These are phyloP conservation scores for Suillus americanus DNA, from an alignment of 768 basidiomycete species.

Conservation along the genomic window DNA sequence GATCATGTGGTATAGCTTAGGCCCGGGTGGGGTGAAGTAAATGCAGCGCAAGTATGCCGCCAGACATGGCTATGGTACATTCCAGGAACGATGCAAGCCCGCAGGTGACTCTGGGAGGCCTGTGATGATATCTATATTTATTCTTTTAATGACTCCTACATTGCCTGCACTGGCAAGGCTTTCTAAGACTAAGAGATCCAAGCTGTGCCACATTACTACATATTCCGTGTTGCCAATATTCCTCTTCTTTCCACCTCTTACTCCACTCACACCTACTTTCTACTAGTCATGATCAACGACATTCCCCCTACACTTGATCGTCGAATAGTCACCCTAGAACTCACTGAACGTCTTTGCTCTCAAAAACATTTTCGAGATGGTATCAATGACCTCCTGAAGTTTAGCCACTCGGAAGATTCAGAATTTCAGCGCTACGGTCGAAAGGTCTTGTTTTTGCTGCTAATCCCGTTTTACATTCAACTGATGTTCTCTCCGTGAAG, in stretches of 20 bases:
- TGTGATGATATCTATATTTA: conserved; percentile 15
- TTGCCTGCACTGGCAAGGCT: background rate
- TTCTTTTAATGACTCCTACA: background rate
- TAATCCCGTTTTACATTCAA: conserved; percentile 7
- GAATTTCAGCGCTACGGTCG: conserved; percentile 25
- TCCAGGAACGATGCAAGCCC: background rate
- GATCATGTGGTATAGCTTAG: background rate
- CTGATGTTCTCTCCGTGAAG: conserved; percentile 26
- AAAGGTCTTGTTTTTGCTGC: conserved; percentile 20
- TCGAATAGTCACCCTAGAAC: conserved; percentile 29
- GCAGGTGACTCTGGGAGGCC: background rate
- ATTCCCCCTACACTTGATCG: conserved; percentile 16
- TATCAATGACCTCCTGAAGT: conserved; percentile 24
- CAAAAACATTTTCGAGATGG: conserved; percentile 29
- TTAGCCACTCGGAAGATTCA: conserved; percentile 16
- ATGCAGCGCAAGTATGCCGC: background rate
- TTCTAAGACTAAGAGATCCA: background rate
- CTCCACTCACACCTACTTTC: background rate
- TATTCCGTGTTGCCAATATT: conserved; percentile 17
- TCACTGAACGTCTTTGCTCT: conserved; percentile 30
- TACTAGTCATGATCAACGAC: conserved; percentile 5
- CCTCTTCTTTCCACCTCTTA: conserved; percentile 9
- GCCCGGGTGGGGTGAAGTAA: background rate
- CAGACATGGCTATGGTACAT: background rate
- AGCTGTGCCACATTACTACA: conserved; percentile 29